phyloP scores from a whole-genome alignment of 1,284 basidiomycete genomes.

The Afroboletus lepidellus region DNA sequence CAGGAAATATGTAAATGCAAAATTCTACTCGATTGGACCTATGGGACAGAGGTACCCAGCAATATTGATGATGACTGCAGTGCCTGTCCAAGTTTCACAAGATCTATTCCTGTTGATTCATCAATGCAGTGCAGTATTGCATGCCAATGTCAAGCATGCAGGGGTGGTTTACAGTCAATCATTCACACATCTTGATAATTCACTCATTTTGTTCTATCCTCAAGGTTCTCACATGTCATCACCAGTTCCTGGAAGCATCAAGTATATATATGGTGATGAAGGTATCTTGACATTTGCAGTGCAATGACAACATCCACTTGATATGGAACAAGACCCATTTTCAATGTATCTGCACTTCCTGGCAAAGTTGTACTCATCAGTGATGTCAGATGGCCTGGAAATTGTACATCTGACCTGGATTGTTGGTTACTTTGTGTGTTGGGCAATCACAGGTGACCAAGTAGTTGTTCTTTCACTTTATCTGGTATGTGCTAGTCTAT shows the following conservation, averaged over 20 bases:
- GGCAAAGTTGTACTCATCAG: background rate
- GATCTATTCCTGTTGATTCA: background rate
- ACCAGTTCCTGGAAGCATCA: background rate
- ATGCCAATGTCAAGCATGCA: background rate
- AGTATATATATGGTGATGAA: background rate
- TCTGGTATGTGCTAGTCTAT: background rate
- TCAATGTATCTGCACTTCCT: background rate
- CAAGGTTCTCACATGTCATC: background rate
- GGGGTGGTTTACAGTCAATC: background rate
- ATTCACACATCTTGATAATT: background rate
- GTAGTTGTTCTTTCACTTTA: background rate
- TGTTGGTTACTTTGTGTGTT: background rate
- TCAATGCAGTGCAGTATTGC: background rate
- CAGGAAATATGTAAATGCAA: constrained; percentile 11
- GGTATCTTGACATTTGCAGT: background rate
- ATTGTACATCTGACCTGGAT: background rate
- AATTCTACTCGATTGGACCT: constrained; percentile 5
- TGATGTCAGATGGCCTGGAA: background rate
- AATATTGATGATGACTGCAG: too few species aligned
- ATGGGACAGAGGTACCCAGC: too few species aligned
- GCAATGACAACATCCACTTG: background rate
- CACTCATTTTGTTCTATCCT: background rate
- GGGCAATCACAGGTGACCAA: background rate
- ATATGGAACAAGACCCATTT: background rate
- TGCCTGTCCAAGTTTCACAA: background rate